Evolutionary conservation across 2,329 filamentous ascomycete species (phyloP), one percentile per base, ranked within the genome.

Genomic region (Sarocladium brachiariae): DNA sequence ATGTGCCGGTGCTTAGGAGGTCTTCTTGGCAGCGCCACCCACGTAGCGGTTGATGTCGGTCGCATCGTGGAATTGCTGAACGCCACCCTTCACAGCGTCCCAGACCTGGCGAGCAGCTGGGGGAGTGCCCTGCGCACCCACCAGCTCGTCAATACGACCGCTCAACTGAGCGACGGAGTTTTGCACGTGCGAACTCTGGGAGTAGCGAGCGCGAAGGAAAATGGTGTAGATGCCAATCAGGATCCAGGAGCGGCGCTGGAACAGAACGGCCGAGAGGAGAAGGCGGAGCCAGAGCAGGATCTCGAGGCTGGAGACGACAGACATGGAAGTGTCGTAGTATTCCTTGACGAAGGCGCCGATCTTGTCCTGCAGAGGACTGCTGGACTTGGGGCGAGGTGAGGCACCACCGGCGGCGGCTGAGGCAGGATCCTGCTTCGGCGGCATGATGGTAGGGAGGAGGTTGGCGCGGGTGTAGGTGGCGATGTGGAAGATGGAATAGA

Each of bases 401-500:
- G 81, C 77, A 50, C 77, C 71, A 49, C 76, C 74, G 37, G 78
- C 75, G 34, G 79, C 69, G 13, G 80, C 65, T 31, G 78, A 7
- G 27, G 27, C 70, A 35, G 46, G 5, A n/a, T 35, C 30, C 30
- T 35, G 30, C 19, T 35, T 35, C 53, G 83, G 78, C 14, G 90
- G 88, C 62, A 86, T 78, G 61, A 99, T 65, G 56, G 88, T 89
- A 54, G 93, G 93, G 61, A 99, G 87, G 57, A 99, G 73, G 74
- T 95, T 95, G 67, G 87, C 87, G 68, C 93, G 90, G 58, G 87
- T 88, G 74, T 99, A 99, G 57, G 93, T 97, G 55, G 91, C 89
- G 59, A 97, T 90, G 73, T 99, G 93, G 84, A 99, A 99, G 70
- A 97, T 72, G 53, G 92, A 97, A 81, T 97, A 99, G 70, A 99